These are phyloP conservation scores for Actinidia arguta DNA, from an alignment of 179 eudicot genomes.

Conservation along the genomic window DNA sequence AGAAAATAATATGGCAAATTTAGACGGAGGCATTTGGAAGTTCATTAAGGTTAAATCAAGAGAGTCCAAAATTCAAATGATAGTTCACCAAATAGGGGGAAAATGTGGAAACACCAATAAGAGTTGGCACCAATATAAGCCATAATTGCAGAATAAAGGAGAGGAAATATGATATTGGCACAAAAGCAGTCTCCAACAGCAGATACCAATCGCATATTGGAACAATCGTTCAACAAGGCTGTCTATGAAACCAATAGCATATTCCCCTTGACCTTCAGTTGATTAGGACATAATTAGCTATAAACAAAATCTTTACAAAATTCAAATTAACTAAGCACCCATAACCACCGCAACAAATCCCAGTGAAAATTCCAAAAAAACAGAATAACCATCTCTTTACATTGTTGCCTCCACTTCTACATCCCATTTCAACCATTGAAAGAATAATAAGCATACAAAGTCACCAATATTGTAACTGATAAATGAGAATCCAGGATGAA, in stretches of 20 bases:
- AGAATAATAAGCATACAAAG: neutral
- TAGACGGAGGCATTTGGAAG: neutral
- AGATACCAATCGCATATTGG: conserved; percentile 65
- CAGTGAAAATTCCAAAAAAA: conserved; percentile 94
- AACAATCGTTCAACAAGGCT: conserved; percentile 86
- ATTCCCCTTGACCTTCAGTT: conserved; percentile 84
- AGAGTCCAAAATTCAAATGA: neutral
- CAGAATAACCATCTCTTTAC: conserved; percentile 99
- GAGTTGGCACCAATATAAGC: neutral
- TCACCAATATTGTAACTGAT: conserved; percentile 4
- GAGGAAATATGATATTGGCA: neutral
- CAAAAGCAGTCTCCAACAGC: conserved; percentile 9
- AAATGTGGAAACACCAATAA: neutral
- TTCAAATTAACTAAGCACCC: conserved; percentile 15
- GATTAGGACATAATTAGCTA: conserved; percentile 29
- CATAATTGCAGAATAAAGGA: neutral
- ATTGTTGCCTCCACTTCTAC: conserved; percentile 99
- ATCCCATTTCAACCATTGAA: conserved; percentile 88
- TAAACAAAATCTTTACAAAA: neutral
- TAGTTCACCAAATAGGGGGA: neutral
- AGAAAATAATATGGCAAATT: conserved; percentile 11
- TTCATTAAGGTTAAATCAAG: neutral
- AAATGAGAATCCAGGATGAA: neutral
- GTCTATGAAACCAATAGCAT: conserved; percentile 77
- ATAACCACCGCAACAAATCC: conserved; percentile 96